Percentiles rank a stretch among this genome's conserved stretches.
These are phyloP conservation scores for Termitomyces heimii DNA, from an alignment of 768 basidiomycete species.

Conservation along the genomic window DNA sequence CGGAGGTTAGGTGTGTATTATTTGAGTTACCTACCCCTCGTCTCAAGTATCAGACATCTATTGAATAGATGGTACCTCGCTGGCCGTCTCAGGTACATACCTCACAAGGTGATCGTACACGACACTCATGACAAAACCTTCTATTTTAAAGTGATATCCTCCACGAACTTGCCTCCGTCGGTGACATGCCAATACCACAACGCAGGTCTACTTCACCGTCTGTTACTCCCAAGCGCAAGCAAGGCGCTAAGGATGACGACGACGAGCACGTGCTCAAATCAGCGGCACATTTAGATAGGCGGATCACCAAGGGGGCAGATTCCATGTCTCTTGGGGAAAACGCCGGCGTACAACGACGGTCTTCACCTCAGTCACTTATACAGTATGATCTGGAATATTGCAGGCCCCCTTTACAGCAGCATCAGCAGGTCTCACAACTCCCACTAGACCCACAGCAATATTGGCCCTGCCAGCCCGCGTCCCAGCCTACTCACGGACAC, in stretches of 20 bases:
- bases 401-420: not conserved
- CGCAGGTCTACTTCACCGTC: conserved; percentile 29
- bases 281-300: not conserved
- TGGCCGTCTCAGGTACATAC: conserved; percentile 37
- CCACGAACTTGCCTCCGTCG: conserved; percentile 63
- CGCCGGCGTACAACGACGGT: not conserved
- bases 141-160: conserved; percentile 53
- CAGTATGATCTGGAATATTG: not conserved
- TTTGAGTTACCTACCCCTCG: not conserved
- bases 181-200: conserved; percentile 60
- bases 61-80: conserved; percentile 31
- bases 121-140: conserved; percentile 3
- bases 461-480: not conserved
- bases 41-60: not conserved
- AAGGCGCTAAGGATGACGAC: conserved; percentile 33
- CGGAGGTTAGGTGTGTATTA: conserved; percentile 26
- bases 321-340: not conserved
- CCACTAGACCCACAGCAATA: not conserved
- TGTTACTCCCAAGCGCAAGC: conserved; percentile 47
- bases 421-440: not conserved
- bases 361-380: not conserved
- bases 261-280: not conserved
- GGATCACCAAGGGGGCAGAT: not conserved
- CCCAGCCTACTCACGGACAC: not conserved
- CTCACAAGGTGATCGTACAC: not conserved